Percentiles rank a stretch among this genome's conserved stretches.
Conservation (phyloP, 208 protist genomes). For the Trypanosoma scelopori region DNA sequence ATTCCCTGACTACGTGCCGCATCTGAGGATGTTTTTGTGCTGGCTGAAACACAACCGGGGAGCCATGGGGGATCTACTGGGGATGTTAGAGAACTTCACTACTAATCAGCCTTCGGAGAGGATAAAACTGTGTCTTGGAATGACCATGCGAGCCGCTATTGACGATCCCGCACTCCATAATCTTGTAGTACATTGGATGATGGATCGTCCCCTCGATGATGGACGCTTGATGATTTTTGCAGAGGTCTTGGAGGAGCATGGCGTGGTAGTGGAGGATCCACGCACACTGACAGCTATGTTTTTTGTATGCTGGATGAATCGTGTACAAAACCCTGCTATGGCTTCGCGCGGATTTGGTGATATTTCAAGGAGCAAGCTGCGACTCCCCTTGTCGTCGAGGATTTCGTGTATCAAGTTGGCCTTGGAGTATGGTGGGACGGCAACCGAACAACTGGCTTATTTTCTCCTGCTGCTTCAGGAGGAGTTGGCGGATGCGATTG, state of each 20-base stretch:
- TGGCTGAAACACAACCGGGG: constrained; percentile 38
- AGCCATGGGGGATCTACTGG: constrained; percentile 30
- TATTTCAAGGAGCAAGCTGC: constrained; percentile 47
- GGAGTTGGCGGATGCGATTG: constrained; percentile 51
- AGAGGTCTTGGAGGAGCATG: constrained; percentile 43
- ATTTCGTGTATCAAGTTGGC: constrained; percentile 53
- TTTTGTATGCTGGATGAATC: constrained; percentile 50
- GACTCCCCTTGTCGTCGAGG: constrained; percentile 41
- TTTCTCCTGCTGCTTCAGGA: constrained; percentile 78
- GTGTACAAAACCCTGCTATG: constrained; percentile 24
- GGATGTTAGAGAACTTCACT: constrained; percentile 28
- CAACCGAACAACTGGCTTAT: constrained; percentile 42
- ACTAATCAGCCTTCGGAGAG: constrained; percentile 5
- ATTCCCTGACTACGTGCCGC: constrained; percentile 43
- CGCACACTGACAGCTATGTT: constrained; percentile 59
- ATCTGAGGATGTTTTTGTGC: constrained; percentile 45
- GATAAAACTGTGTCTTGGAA: constrained; percentile 11
- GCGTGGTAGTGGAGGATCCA: constrained; percentile 39
- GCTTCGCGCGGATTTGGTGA: constrained; percentile 63
- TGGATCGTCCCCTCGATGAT: constrained; percentile 62
- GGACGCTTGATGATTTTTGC: constrained; percentile 56
- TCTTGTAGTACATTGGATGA: constrained; percentile 69
- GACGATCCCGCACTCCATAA: constrained; percentile 35
- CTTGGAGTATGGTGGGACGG: constrained; percentile 33
- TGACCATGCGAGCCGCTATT: constrained; percentile 14